Base-by-base conservation (phyloP, 352 stramenopile species). In the Globisporangium polare region DNA sequence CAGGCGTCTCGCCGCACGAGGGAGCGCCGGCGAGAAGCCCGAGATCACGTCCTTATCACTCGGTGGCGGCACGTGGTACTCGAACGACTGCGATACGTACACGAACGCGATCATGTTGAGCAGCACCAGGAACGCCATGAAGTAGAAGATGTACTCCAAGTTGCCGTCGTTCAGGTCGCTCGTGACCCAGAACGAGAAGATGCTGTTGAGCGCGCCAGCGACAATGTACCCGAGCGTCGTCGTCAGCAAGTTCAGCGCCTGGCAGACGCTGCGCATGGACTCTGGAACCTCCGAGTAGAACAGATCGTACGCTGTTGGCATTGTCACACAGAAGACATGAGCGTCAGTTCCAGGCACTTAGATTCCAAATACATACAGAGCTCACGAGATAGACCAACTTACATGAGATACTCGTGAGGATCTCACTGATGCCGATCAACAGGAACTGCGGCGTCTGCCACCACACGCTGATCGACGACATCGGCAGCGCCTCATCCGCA, bases 381-480 rank as follows among this genome's bases (percentile, higher is more conserved):
- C 5, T 27, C 17, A 57, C 39, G 13, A 57, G 51, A 45, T 18
- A 22, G 17, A 0, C 8, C 10, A 37, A 78, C 79, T 53, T 85
- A 89, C 78, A 94, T 5, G 89, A 92, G 53, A 97, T 97, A 62
- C 83, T 95, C 24, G 86, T 92, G 57, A 97, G 67, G 63, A 97
- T 97, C 63, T 97, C 89, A 17, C 82, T 88, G 57, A 95, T 76
- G 10, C 87, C 89, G 15, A 97, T 89, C 5, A 97, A 74, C 58
- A 97, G 62, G 58, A 92, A 97, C 76, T 97, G 90, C n/a, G 87
- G 89, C 5, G 88, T 89, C 56, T 97, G 86, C 90, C 87, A 97
- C 79, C 91, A 94, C 13, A 97, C 81, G 58, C 83, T 96, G 46
- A 97, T 65, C 33, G 67, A 58, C 0, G 86, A 89, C 81, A 95